A percentile compares a stretch with the other conserved stretches of the same genome.
These are phyloP conservation scores for Chaetomiaceae sp. DNA, from an alignment of 2,329 filamentous ascomycete species.

Conservation along the genomic window DNA sequence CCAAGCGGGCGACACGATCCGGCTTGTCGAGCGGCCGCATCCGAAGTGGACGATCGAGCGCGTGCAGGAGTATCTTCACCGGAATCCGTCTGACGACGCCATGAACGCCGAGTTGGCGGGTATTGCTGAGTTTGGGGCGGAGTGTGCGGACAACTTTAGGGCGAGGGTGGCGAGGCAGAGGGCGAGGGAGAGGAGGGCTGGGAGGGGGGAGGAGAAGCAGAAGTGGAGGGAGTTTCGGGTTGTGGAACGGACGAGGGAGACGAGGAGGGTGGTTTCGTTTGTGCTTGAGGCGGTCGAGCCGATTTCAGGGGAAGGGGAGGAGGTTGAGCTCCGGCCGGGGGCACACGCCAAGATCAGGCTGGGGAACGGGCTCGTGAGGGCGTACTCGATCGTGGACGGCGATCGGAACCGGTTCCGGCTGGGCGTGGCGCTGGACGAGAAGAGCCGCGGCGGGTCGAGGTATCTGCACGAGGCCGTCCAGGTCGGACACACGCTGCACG, in stretches of 20 bases:
- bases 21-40: constrained; percentile 50
- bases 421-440: constrained; percentile 52
- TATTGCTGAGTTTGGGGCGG: constrained; percentile 47
- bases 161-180: constrained; percentile 45
- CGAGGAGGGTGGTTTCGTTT: constrained; percentile 47
- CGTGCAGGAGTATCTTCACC: constrained; percentile 59
- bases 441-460: constrained; percentile 56
- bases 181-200: constrained; percentile 25
- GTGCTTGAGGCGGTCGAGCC: constrained; percentile 44
- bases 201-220: constrained; percentile 25
- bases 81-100: constrained; percentile 45
- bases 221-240: constrained; percentile 46
- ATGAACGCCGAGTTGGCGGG: constrained; percentile 50
- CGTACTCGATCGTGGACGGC: constrained; percentile 57
- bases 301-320: constrained; percentile 29
- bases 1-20: constrained; percentile 52
- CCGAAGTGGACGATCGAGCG: constrained; percentile 60
- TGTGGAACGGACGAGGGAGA: constrained; percentile 48
- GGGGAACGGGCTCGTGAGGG: constrained; percentile 50
- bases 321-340: constrained; percentile 38
- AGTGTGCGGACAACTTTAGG: constrained; percentile 46
- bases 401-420: constrained; percentile 49
- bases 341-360: constrained; percentile 55
- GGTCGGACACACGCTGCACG: constrained; percentile 47
- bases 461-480: constrained; percentile 50